Conservation (phyloP, 305 asterid genomes). For the Solanum hybrid region DNA sequence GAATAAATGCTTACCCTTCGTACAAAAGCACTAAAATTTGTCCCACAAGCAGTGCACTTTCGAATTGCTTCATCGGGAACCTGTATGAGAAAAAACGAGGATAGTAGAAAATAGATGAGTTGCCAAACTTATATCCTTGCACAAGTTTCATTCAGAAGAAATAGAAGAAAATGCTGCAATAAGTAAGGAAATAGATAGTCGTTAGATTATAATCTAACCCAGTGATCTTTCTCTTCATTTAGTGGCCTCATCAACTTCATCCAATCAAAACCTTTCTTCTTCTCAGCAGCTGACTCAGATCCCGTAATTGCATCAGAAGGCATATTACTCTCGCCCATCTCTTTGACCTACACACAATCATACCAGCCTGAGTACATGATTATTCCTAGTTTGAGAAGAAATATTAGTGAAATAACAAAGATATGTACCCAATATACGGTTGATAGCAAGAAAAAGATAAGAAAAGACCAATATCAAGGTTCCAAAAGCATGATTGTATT, state of each 20-base stretch:
- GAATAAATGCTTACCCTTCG: slow-evolving; percentile 50
- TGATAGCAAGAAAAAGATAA: not conserved
- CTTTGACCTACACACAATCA: slow-evolving; percentile 52
- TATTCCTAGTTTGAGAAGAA: not conserved
- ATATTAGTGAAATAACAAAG: not conserved
- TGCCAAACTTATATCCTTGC: not conserved
- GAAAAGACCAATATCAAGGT: not conserved
- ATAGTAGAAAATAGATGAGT: not conserved
- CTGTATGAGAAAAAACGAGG: slow-evolving; percentile 22
- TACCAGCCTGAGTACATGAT: slow-evolving; percentile 1
- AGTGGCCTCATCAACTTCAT: slow-evolving; percentile 62
- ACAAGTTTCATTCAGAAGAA: not conserved
- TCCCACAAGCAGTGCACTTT: slow-evolving; percentile 57
- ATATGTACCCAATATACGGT: not conserved
- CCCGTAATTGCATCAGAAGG: slow-evolving; percentile 41
- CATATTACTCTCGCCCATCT: slow-evolving; percentile 50
- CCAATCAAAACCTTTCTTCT: slow-evolving; percentile 75
- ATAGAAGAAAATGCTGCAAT: not conserved
- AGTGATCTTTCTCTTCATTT: slow-evolving; percentile 82
- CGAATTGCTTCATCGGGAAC: slow-evolving; percentile 86
- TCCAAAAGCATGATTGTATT: not conserved
- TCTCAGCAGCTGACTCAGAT: slow-evolving; percentile 56
- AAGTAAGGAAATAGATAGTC: slow-evolving; percentile 1
- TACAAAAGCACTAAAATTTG: slow-evolving; percentile 63
- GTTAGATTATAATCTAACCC: slow-evolving; percentile 41